Base-by-base conservation (phyloP, 2,329 filamentous ascomycete genomes). In the Xylaria sp. region DNA sequence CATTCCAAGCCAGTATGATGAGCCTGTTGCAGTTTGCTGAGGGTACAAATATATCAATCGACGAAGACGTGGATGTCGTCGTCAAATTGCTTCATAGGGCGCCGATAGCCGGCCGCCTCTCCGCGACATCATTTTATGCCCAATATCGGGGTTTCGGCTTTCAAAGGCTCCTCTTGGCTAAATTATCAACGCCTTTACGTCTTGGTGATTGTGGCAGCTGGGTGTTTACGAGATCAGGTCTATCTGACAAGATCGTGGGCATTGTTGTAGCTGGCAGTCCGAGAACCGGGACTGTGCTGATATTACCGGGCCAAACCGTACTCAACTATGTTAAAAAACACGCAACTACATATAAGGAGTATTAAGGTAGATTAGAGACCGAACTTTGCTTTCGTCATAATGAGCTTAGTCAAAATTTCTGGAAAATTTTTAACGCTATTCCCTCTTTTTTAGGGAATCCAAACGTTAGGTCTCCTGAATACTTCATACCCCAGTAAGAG, bases 221-320 rank as follows among this genome's bases (percentile, higher is more conserved):
- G 45, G 45, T 48, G 21, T 48, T 19, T 21, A 9, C 19, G 19
- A 48, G 45, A 48, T 4, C 5, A 21, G 45, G 14, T 9, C 4
- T 8, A 8, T n/a, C n/a, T 48, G 45, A 48, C 14, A 48, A 48
- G 45, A 19, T 48, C 19, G 45, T 48, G 19, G 45, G 45, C 45
- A 48, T 48, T 19, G 17, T 48, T 48, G 45, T 48, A 21, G 45
- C 45, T 48, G 45, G 45, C 8, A 48, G 45, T 48, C 45, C 45
- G 8, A 48, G 6, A 2, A 48, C 45, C 6, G 45, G 45, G 45
- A 48, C 19, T 19, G 45, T 9, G 12, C 21, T 48, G 19, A 48
- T 48, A 19, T 21, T 48, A 21, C 45, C 45, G n/a, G 45, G n/a
- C 19, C 45, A 19, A n/a, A 21, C 45, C 21, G 19, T 48, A n/a